These are phyloP conservation scores for Geoglossum glabrum DNA, from an alignment of 495 filamentous ascomycete species.

Conservation along the genomic window DNA sequence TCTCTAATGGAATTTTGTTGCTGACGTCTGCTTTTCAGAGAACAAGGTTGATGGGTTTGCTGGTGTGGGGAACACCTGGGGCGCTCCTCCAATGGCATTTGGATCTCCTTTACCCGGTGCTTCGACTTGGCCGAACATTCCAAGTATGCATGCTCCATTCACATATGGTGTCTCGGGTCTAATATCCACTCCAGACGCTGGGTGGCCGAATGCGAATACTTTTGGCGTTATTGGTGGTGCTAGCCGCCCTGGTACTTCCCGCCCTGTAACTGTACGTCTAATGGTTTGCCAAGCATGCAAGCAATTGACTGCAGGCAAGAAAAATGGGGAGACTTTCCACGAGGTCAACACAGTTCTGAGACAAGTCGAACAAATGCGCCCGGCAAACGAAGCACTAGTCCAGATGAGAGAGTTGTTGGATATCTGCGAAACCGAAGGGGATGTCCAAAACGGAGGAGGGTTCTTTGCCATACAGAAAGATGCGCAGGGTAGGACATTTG, in stretches of 20 bases:
- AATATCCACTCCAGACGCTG: constrained; percentile 15
- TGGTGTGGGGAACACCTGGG: constrained; percentile 23
- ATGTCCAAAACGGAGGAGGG: constrained; percentile 70
- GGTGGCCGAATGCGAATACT: constrained; percentile 29
- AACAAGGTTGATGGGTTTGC: constrained; percentile 11
- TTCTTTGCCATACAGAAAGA: constrained; percentile 45
- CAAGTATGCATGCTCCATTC: background rate
- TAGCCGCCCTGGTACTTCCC: constrained; percentile 27
- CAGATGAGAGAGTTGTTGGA: constrained; percentile 57
- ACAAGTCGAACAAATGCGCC: constrained; percentile 40
- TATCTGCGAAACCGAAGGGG: constrained; percentile 83
- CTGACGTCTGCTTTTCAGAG: constrained; percentile 4
- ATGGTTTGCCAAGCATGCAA: constrained; percentile 40
- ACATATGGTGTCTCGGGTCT: background rate
- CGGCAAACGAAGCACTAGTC: constrained; percentile 35
- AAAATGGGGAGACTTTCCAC: constrained; percentile 35
- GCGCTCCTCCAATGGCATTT: constrained; percentile 22
- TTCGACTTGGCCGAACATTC: constrained; percentile 10
- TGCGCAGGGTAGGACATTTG: constrained; percentile 26
- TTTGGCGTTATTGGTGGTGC: constrained; percentile 25
- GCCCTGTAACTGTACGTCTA: constrained; percentile 35
- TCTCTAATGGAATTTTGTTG: background rate
- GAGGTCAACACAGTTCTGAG: constrained; percentile 42
- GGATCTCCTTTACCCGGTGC: constrained; percentile 21
- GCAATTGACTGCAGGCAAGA: constrained; percentile 23